Evolutionary conservation across 192 early-diverging fungal genomes (phyloP).

Genomic region (Backusella psychrophila): DNA sequence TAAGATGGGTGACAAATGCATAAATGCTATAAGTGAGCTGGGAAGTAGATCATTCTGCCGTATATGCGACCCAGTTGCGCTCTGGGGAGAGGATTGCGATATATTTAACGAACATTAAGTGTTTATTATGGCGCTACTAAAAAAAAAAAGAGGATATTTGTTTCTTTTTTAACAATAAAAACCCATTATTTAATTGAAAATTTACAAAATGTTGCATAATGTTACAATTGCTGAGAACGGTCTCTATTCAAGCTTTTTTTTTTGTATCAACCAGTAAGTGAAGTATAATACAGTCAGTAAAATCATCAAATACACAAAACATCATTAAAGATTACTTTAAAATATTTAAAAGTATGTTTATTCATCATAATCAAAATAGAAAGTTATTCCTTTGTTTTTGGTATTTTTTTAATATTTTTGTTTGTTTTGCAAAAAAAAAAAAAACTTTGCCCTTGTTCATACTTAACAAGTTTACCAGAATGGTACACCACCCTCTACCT

Average conservation of each 20-base stretch:
- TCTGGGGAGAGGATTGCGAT: not conserved
- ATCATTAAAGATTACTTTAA: too few species aligned
- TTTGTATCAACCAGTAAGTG: too few species aligned
- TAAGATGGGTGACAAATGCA: slow-evolving; percentile 17
- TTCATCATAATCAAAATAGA: not conserved
- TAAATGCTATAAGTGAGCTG: slow-evolving; percentile 20
- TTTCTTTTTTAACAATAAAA: not conserved
- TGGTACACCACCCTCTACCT: slow-evolving; percentile 69
- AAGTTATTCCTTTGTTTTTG: not conserved
- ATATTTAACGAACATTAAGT: not conserved
- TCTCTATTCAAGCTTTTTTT: too few species aligned
- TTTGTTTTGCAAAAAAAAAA: too few species aligned
- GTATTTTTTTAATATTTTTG: not conserved
- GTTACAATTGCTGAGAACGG: too few species aligned
- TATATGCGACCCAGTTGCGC: not conserved
- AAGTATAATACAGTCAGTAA: too few species aligned
- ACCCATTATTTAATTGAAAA: too few species aligned
- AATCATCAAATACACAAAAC: too few species aligned
- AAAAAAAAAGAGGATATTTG: not conserved
- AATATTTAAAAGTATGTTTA: not conserved
- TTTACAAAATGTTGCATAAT: too few species aligned
- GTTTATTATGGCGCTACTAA: not conserved
- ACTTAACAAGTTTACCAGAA: slow-evolving; percentile 43
- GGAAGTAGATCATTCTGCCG: slow-evolving; percentile 6
- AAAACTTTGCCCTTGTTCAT: not conserved